A percentile compares a stretch with the other conserved stretches of the same genome.
Conservation (phyloP, 805 yeast genomes). For the Wickerhamomyces bisporus region DNA sequence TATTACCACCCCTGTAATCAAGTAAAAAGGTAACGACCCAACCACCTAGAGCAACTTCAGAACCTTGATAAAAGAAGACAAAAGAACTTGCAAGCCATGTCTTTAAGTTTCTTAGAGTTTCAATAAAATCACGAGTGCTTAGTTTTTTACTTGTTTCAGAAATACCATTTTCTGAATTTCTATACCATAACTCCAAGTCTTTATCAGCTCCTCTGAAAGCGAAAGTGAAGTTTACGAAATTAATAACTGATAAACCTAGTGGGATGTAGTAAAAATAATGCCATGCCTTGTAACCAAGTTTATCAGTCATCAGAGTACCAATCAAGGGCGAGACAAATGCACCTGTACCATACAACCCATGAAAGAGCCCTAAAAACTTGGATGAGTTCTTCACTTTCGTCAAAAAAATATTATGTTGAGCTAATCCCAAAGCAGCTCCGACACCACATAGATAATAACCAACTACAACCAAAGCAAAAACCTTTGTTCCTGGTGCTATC, state of each 20-base stretch:
- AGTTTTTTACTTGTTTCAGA: slow-evolving; percentile 1
- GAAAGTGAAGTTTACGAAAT: slow-evolving; percentile 28
- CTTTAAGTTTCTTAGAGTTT: slow-evolving; percentile 35
- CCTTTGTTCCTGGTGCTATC: slow-evolving; percentile 42
- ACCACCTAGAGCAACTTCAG: slow-evolving; percentile 58
- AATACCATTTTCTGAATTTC: slow-evolving; percentile 6
- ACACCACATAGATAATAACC: slow-evolving; percentile 55
- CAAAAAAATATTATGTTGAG: slow-evolving; percentile 50
- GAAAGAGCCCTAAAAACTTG: slow-evolving; percentile 47
- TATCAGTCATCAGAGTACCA: slow-evolving; percentile 47
- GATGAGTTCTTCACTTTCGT: slow-evolving; percentile 39
- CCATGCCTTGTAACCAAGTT: slow-evolving; percentile 46
- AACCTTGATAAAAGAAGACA: slow-evolving; percentile 57
- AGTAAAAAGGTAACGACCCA: slow-evolving; percentile 60
- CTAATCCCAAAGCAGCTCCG: slow-evolving; percentile 44
- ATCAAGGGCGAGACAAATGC: slow-evolving; percentile 57
- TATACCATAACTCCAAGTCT: slow-evolving; percentile 29
- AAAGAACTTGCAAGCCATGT: slow-evolving; percentile 52
- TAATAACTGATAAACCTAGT: slow-evolving; percentile 35
- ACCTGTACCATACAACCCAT: slow-evolving; percentile 61
- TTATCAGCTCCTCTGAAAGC: slow-evolving; percentile 43
- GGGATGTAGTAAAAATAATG: slow-evolving; percentile 46
- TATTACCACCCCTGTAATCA: slow-evolving; percentile 42
- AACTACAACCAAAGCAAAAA: slow-evolving; percentile 38
- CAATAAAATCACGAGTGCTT: slow-evolving; percentile 23